Conservation (phyloP, 2,329 filamentous ascomycete species). For the Chaetomiaceae sp. region DNA sequence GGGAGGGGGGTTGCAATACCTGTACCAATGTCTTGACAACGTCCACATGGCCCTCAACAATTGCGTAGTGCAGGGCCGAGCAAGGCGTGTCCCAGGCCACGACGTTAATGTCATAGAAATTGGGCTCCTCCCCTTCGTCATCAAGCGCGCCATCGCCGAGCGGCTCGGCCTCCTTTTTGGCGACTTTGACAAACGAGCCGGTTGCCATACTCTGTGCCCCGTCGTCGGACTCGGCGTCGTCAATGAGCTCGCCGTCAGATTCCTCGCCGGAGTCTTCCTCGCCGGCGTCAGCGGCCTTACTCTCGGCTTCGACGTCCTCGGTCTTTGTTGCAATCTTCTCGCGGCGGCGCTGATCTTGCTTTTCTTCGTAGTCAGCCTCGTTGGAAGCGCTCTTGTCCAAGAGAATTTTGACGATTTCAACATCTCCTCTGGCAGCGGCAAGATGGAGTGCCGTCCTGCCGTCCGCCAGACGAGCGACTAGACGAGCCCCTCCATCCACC, state of each 20-base stretch:
- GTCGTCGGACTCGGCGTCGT: slow-evolving; percentile 43
- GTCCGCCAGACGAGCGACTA: slow-evolving; percentile 71
- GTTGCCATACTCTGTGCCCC: slow-evolving; percentile 53
- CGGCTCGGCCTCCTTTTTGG: slow-evolving; percentile 35
- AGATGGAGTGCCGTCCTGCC: slow-evolving; percentile 80
- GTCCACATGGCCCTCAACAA: slow-evolving; percentile 64
- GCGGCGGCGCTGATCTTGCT: slow-evolving; percentile 45
- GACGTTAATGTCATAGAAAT: slow-evolving; percentile 74
- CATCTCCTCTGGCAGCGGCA: slow-evolving; percentile 64
- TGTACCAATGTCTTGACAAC: slow-evolving; percentile 65
- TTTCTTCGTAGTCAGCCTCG: slow-evolving; percentile 61
- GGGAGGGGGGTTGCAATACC: slow-evolving; percentile 30
- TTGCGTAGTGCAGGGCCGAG: slow-evolving; percentile 73
- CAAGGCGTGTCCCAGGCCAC: slow-evolving; percentile 74
- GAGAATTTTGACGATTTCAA: slow-evolving; percentile 65
- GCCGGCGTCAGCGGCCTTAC: slow-evolving; percentile 29
- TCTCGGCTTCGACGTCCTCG: slow-evolving; percentile 26
- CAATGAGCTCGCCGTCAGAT: slow-evolving; percentile 44
- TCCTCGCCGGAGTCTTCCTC: slow-evolving; percentile 29
- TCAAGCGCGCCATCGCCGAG: slow-evolving; percentile 44
- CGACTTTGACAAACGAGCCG: slow-evolving; percentile 70
- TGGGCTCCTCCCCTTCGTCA: slow-evolving; percentile 62
- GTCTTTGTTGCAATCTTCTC: slow-evolving; percentile 24
- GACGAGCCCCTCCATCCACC: slow-evolving; percentile 65
- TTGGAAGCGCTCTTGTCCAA: slow-evolving; percentile 71